Evolutionary conservation across 2,329 filamentous ascomycete species (phyloP).

Genomic region (Rachicladosporium sp.): DNA sequence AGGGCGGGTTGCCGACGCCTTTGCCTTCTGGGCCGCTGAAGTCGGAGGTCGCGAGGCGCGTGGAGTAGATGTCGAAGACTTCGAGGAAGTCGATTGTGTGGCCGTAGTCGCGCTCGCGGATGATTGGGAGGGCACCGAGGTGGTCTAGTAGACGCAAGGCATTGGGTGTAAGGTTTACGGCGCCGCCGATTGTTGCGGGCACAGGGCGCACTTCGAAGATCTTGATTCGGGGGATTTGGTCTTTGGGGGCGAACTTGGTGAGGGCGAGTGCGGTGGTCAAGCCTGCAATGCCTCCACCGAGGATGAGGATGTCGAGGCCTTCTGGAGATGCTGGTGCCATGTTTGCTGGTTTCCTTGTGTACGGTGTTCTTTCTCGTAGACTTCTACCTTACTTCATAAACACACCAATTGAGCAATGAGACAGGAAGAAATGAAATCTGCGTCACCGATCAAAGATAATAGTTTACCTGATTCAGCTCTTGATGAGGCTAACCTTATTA

Average conservation of each 20-base stretch:
- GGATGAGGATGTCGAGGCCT: slow-evolving; percentile 32
- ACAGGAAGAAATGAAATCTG: no score
- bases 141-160: slow-evolving; percentile 29
- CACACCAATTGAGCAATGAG: no score
- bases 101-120: slow-evolving; percentile 28
- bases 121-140: slow-evolving; percentile 24
- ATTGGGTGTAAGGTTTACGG: slow-evolving; percentile 37
- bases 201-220: slow-evolving; percentile 37
- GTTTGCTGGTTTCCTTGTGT: not conserved
- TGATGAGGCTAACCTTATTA: no score
- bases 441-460: no score
- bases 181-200: slow-evolving; percentile 34
- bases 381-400: no score
- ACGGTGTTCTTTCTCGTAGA: no score
- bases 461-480: no score
- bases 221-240: slow-evolving; percentile 27
- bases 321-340: slow-evolving; percentile 14
- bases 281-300: slow-evolving; percentile 42
- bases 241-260: slow-evolving; percentile 29
- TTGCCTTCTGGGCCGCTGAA: slow-evolving; percentile 31
- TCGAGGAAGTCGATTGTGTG: slow-evolving; percentile 31
- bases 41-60: slow-evolving; percentile 30
- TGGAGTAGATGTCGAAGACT: slow-evolving; percentile 33
- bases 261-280: slow-evolving; percentile 38
- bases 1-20: slow-evolving; percentile 32